Evolutionary conservation across 768 basidiomycete genomes (phyloP).

Genomic region (Gyrodon lividus): DNA sequence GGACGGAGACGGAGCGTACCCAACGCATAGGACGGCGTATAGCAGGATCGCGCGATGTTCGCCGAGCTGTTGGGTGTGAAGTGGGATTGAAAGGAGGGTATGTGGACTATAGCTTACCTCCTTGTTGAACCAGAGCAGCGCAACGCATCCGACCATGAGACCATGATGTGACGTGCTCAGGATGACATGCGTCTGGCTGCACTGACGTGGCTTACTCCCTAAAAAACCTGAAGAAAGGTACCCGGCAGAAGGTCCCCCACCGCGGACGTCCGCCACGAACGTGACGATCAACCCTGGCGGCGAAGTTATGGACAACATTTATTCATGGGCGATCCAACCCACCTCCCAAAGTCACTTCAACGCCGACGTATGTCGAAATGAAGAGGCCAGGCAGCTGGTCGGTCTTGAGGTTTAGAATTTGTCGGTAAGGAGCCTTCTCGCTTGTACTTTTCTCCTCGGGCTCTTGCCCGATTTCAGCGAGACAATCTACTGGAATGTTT

Average conservation of each 20-base stretch:
- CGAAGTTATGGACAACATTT: slow-evolving; percentile 31
- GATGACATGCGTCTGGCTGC: not conserved
- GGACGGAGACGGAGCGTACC: slow-evolving; percentile 32
- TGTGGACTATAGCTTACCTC: slow-evolving; percentile 28
- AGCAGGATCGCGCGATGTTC: slow-evolving; percentile 47
- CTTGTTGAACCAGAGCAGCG: slow-evolving; percentile 49
- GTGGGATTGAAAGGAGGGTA: not conserved
- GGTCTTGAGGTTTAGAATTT: slow-evolving; percentile 25
- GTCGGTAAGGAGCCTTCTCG: slow-evolving; percentile 9
- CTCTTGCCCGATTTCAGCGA: slow-evolving; percentile 30
- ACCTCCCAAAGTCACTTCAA: slow-evolving; percentile 25
- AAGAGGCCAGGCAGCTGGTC: slow-evolving; percentile 44
- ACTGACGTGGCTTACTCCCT: slow-evolving; percentile 25
- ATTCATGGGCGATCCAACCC: no score
- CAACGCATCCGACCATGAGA: slow-evolving; percentile 47
- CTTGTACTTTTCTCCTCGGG: slow-evolving; percentile 10
- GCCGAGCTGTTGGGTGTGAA: slow-evolving; percentile 34
- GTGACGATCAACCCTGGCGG: slow-evolving; percentile 29
- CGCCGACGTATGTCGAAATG: slow-evolving; percentile 44
- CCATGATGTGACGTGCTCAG: slow-evolving; percentile 30
- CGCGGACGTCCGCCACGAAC: slow-evolving; percentile 44
- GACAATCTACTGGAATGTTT: slow-evolving; percentile 24
- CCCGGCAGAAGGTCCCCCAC: no score
- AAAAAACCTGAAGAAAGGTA: slow-evolving; percentile 53
- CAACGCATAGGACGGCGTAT: slow-evolving; percentile 46